Evolutionary conservation across 805 yeast genomes (phyloP).

Genomic region (Candida rishiriensis): DNA sequence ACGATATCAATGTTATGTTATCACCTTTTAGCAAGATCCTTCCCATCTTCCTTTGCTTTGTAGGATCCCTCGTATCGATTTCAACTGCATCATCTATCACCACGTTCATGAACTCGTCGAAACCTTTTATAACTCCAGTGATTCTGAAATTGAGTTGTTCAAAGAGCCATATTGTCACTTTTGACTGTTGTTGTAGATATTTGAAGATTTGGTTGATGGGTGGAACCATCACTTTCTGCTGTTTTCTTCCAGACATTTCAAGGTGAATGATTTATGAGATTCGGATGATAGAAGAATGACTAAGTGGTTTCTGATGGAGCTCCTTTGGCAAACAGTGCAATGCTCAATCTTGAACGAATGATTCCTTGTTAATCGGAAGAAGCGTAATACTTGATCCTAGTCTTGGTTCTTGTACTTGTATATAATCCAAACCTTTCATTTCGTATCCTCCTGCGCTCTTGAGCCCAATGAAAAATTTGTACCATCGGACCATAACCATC

Average conservation of each 20-base stretch:
- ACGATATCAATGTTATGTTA: constrained; percentile 74
- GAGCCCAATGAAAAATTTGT: too few species aligned
- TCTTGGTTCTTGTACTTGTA: too few species aligned
- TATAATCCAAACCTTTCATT: too few species aligned
- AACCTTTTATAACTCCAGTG: constrained; percentile 83
- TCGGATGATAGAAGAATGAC: too few species aligned
- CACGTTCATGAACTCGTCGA: constrained; percentile 95
- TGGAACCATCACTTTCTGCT: constrained; percentile 62
- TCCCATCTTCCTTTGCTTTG: constrained; percentile 51
- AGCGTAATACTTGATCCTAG: too few species aligned
- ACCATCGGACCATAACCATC: too few species aligned
- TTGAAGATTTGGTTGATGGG: constrained; percentile 91
- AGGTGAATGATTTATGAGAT: too few species aligned
- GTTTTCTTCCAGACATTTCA: constrained; percentile 38
- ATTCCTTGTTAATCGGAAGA: too few species aligned
- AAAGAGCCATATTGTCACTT: constrained; percentile 82
- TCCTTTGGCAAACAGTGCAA: too few species aligned
- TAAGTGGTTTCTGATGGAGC: too few species aligned
- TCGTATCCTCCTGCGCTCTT: too few species aligned
- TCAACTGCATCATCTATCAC: constrained; percentile 63
- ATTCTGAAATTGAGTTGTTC: constrained; percentile 78
- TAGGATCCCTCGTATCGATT: constrained; percentile 43
- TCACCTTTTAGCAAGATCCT: constrained; percentile 87
- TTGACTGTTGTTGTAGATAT: constrained; percentile 74
- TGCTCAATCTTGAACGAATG: too few species aligned